These are phyloP conservation scores for Picea abies DNA, from an alignment of 83 land plant species.

Conservation along the genomic window DNA sequence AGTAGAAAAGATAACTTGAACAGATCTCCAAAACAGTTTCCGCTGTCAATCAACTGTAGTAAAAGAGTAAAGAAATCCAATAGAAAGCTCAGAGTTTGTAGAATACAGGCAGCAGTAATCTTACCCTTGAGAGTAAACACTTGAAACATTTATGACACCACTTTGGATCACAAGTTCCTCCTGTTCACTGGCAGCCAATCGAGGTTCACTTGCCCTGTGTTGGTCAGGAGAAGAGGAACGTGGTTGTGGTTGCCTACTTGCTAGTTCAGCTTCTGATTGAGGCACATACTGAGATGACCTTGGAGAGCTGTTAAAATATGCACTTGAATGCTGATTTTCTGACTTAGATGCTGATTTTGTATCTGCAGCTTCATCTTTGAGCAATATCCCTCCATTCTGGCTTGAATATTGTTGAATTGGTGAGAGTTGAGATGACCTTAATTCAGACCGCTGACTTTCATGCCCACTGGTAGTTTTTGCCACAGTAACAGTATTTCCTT, in stretches of 20 bases:
- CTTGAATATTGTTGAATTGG: conserved; percentile 3
- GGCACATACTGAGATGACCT: conserved; percentile 5
- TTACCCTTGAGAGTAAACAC: conserved; percentile 73
- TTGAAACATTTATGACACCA: conserved; percentile 75
- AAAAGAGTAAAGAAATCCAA: neutral
- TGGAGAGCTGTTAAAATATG: neutral
- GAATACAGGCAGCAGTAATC: conserved; percentile 16
- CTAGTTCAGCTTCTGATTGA: conserved; percentile 39
- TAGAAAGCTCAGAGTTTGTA: neutral
- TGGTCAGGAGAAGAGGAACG: conserved; percentile 14
- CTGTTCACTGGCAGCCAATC: conserved; percentile 32
- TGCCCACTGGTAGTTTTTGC: neutral
- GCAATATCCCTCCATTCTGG: conserved; percentile 14
- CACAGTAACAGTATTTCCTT: conserved; percentile 5
- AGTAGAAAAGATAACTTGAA: neutral
- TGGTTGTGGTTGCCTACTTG: conserved; percentile 25
- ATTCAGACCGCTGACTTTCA: conserved; percentile 12
- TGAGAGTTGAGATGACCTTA: neutral
- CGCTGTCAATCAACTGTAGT: neutral
- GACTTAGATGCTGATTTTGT: conserved; percentile 7
- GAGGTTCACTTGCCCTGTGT: conserved; percentile 20
- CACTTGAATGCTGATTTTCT: conserved; percentile 1
- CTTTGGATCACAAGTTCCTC: conserved; percentile 63
- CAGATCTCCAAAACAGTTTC: neutral
- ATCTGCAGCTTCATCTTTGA: conserved; percentile 15